phyloP scores from a whole-genome alignment of 495 filamentous ascomycete species.

The Acidomyces sp. region DNA sequence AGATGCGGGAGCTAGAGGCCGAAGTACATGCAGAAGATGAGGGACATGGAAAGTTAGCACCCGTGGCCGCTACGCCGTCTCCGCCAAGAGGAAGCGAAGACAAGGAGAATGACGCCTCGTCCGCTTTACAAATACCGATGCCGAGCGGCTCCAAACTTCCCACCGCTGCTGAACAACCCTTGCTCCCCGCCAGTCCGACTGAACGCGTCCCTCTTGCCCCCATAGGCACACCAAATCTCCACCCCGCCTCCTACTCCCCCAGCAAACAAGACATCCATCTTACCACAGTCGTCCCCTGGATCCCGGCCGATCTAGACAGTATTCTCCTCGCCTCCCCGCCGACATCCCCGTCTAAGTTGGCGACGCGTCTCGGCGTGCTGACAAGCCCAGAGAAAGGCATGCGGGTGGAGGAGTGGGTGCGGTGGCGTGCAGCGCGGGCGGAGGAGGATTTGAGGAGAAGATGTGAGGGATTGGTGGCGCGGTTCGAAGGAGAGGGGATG shows the following conservation, averaged over 20 bases:
- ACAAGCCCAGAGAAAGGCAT: slow-evolving; percentile 70
- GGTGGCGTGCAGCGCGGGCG: slow-evolving; percentile 60
- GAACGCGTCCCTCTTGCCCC: slow-evolving; percentile 16
- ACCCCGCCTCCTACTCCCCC: slow-evolving; percentile 24
- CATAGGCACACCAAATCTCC: slow-evolving; percentile 17
- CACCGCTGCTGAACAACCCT: neutral
- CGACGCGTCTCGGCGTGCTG: slow-evolving; percentile 37
- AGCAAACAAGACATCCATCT: slow-evolving; percentile 27
- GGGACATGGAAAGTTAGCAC: no score
- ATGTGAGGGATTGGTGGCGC: slow-evolving; percentile 65
- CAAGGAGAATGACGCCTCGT: slow-evolving; percentile 20
- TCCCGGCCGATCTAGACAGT: slow-evolving; percentile 54
- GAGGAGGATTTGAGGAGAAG: slow-evolving; percentile 65
- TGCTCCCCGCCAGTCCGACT: slow-evolving; percentile 5
- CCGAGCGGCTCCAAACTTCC: neutral
- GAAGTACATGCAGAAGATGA: no score
- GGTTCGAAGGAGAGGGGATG: slow-evolving; percentile 71
- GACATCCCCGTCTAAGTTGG: slow-evolving; percentile 15
- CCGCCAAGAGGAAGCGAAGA: neutral
- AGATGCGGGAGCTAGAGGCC: no score
- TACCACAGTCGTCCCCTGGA: slow-evolving; percentile 49
- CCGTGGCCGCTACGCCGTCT: no score
- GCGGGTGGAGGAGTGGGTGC: slow-evolving; percentile 88
- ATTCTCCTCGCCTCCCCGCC: slow-evolving; percentile 36
- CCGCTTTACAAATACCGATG: slow-evolving; percentile 1